Evolutionary conservation across 352 stramenopile species (phyloP), one percentile per base, ranked within the genome.

Genomic region (Pythium aquatile): DNA sequence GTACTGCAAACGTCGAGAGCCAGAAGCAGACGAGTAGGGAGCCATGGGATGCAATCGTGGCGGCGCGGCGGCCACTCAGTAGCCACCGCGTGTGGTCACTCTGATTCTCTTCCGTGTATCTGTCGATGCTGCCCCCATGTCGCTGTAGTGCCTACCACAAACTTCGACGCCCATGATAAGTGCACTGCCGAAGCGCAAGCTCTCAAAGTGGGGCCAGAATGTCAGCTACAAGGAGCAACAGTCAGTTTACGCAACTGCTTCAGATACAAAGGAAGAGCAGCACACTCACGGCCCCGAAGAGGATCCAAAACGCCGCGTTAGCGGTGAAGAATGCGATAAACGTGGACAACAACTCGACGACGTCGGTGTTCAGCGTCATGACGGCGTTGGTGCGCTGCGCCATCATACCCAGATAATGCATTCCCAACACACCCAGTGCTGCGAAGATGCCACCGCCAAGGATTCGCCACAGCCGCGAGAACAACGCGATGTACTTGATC

Each of bases 111-210:
- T 68, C 65, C 24, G 73, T 79, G 61, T 79, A 81, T 2, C 32
- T 62, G 57, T 90, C 26, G 53, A 65, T 6, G 79, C 82, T 2
- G 78, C 74, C 0, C 72, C 75, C 82, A 91, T 90, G 48, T 80
- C 82, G 1, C 60, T 72, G 63, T 91, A 91, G 61, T 91, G 82
- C 2, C 80, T 89, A 20, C 82, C 80, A 39, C 79, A 91, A 39
- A 91, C 82, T 28, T 78, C 82, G 49, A 87, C 60, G 14, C 82
- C 80, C 82, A 91, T 91, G 63, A 90, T 81, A 16, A 89, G 55
- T 42, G 80, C 80, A 28, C 78, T 90, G 8, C 64, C 80, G 0
- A 91, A 53, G 35, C 82, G 78, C 47, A 91, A 71, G 9, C 51
- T 58, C 37, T 91, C 79, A 35, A 66, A 78, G 10, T 80, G 61